Conservation (phyloP, 345 rosid species). For the Hibiscus syriacus region DNA sequence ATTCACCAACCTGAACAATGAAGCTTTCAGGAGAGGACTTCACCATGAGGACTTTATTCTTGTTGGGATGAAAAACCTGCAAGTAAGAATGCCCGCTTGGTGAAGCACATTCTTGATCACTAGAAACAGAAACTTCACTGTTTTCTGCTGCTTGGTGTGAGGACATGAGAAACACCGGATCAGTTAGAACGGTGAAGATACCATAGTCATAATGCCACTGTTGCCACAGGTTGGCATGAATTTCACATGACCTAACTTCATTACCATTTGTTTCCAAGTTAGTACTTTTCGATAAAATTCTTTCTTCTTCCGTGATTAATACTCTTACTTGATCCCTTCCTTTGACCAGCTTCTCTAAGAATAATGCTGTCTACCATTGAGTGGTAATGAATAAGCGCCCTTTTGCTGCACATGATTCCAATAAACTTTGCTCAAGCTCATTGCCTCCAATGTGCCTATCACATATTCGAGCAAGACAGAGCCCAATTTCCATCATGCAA, state of each 20-base stretch:
- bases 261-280: slow-evolving; percentile 13
- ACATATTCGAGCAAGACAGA: slow-evolving; percentile 57
- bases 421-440: slow-evolving; percentile 55
- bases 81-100: slow-evolving; percentile 43
- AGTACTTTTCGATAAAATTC: slow-evolving; percentile 11
- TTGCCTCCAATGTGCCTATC: slow-evolving; percentile 67
- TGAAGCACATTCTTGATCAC: slow-evolving; percentile 32
- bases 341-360: slow-evolving; percentile 30
- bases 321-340: slow-evolving; percentile 22
- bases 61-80: slow-evolving; percentile 50
- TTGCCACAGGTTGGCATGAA: slow-evolving; percentile 55
- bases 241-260: slow-evolving; percentile 17
- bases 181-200: slow-evolving; percentile 70
- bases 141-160: slow-evolving; percentile 11
- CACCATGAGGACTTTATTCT: slow-evolving; percentile 45
- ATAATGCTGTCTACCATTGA: slow-evolving; percentile 40
- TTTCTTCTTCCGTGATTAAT: slow-evolving; percentile 12
- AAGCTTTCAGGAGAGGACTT: slow-evolving; percentile 69
- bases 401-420: slow-evolving; percentile 73
- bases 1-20: slow-evolving; percentile 81
- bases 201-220: slow-evolving; percentile 96
- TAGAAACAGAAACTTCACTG: slow-evolving; percentile 7
- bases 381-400: slow-evolving; percentile 87
- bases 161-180: slow-evolving; percentile 62
- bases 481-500: slow-evolving; percentile 74